phyloP scores from a whole-genome alignment of 2,329 filamentous ascomycete genomes.

The Sporothrix brunneoviolacea region DNA sequence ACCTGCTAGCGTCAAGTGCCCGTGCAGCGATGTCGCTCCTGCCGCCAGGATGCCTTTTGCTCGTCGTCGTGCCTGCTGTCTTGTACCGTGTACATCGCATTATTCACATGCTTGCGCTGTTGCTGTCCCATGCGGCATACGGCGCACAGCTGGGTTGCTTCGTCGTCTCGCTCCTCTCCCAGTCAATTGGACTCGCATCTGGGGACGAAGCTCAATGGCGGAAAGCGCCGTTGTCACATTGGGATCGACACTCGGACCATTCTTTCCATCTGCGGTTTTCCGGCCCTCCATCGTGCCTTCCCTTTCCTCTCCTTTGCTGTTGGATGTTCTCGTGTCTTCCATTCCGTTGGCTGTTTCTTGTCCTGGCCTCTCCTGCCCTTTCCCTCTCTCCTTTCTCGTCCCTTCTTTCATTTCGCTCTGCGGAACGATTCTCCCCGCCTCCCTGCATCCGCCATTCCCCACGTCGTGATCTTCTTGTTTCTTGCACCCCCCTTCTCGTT shows the following conservation, averaged over 20 bases:
- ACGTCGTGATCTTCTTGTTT: not conserved
- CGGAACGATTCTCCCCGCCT: not conserved
- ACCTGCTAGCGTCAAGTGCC: no score
- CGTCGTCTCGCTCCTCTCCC: no score
- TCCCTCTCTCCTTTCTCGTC: not conserved
- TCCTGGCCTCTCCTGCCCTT: no score
- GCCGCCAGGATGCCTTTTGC: not conserved
- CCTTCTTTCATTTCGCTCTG: not conserved
- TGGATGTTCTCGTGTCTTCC: no score
- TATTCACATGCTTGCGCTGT: no score
- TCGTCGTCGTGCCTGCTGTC: no score
- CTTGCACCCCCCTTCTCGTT: not conserved
- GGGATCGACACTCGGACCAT: constrained; percentile 2
- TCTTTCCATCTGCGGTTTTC: not conserved
- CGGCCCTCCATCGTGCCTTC: constrained; percentile 5
- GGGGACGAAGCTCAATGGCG: no score
- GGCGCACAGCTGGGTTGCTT: no score
- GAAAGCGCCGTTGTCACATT: constrained; percentile 5
- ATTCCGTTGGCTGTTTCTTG: no score
- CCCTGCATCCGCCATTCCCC: not conserved
- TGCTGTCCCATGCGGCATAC: no score
- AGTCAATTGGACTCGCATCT: no score
- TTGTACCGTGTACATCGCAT: no score
- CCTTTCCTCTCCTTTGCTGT: not conserved
- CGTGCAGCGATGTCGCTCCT: not conserved